Evolutionary conservation across 176 grass and related monocot species (phyloP), one percentile per base, ranked within the genome.

Genomic region (Triticum turgidum): DNA sequence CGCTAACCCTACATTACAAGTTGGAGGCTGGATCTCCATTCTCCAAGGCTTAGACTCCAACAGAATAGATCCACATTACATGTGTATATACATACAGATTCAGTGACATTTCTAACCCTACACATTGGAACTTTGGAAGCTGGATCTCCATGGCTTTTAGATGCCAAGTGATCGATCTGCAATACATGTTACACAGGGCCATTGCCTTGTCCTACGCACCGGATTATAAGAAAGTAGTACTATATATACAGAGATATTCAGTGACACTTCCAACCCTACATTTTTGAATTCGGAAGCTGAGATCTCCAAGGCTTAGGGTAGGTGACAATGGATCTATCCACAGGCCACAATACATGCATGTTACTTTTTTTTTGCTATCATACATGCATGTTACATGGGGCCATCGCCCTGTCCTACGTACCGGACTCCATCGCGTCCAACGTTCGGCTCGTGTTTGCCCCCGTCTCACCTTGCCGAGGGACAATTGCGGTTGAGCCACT

Each of bases 401-500:
- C 42, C 42, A 44, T 44, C 29, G 21, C 5, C 7, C 41, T 86
- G 65, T 32, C 45, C 66, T 59, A 45, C n/a, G 18, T 41, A n/a
- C 84, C 89, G 5, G 85, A 25, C 59, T 91, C 89, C 89, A 91
- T 37, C 4, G 18, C 75, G 8, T 87, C 85, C 21, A 91, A 35
- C 10, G 69, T 58, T 45, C 76, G 62, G 49, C 35, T 45, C 14
- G 68, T 67, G 39, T 41, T 29, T 4, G 15, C 58, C 7, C 7
- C 61, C 0, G 30, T 5, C 35, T 18, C 24, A 18, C 22, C 84
- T 41, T 41, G 65, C 4, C 6, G 3, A 4, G 65, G 12, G 6
- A 27, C 12, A 32, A 5, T 3, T 3, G 24, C 0, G 32, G 24
- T n/a, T 6, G 76, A 32, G 24, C 6, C 0, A 49, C 4, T 7